Evolutionary conservation across 441 rosid genomes (phyloP).

Genomic region (Pelargonium cotyledonis): DNA sequence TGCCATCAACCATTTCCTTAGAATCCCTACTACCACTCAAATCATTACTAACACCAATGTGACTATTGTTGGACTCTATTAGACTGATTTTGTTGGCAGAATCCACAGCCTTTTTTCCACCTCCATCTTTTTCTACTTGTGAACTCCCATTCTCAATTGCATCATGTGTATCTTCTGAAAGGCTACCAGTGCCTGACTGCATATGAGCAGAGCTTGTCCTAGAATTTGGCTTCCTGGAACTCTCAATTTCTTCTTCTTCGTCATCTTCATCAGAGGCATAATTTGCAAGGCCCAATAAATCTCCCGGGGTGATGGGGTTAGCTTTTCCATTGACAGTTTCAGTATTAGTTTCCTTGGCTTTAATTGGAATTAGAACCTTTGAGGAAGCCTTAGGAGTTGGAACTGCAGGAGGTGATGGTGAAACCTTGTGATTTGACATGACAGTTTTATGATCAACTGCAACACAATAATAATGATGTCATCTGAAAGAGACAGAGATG

Average conservation of each 20-base stretch:
- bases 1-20: constrained; percentile 15
- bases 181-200: constrained; percentile 31
- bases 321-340: constrained; percentile 42
- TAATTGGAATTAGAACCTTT: constrained; percentile 40
- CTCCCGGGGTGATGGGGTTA: constrained; percentile 53
- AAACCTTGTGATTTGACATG: constrained; percentile 32
- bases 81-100: constrained; percentile 22
- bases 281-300: constrained; percentile 84
- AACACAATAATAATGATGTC: constrained; percentile 14
- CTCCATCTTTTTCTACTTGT: constrained; percentile 28
- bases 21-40: constrained; percentile 25
- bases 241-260: constrained; percentile 41
- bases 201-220: constrained; percentile 25
- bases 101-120: constrained; percentile 20
- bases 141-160: constrained; percentile 36
- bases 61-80: constrained; percentile 20
- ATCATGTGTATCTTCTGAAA: constrained; percentile 27
- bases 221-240: constrained; percentile 29
- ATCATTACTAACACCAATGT: constrained; percentile 5
- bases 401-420: constrained; percentile 30
- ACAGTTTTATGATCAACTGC: constrained; percentile 34
- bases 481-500: constrained; percentile 1
- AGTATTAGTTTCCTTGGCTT: constrained; percentile 31
- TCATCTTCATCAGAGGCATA: constrained; percentile 79
- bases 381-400: constrained; percentile 44